Conservation (phyloP, 208 protist species). For the Leishmania tropica region DNA sequence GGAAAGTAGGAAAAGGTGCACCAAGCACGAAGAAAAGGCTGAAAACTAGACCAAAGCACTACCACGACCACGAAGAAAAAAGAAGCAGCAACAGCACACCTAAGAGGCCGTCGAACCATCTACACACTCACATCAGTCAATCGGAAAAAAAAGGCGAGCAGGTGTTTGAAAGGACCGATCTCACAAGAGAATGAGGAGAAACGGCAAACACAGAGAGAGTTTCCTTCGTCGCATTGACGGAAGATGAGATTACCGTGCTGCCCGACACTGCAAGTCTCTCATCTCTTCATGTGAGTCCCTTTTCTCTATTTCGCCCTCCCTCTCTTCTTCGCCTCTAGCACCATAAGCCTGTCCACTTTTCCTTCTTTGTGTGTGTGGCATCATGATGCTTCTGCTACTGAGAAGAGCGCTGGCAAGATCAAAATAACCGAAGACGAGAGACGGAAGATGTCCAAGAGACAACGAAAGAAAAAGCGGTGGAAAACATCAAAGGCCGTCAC, state of each 20-base stretch:
- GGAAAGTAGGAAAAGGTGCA: background rate
- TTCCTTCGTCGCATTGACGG: background rate
- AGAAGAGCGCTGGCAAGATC: background rate
- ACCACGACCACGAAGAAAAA: too few species aligned
- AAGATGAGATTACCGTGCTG: too few species aligned
- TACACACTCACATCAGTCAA: background rate
- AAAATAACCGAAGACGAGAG: background rate
- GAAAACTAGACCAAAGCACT: background rate
- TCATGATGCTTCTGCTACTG: background rate
- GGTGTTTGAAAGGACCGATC: background rate
- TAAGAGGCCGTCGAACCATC: background rate
- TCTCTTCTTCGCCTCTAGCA: background rate
- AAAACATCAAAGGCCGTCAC: background rate
- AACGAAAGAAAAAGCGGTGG: constrained; percentile 15
- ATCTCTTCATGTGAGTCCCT: background rate
- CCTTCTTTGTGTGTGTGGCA: background rate
- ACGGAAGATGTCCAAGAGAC: constrained; percentile 6
- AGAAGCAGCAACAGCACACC: background rate
- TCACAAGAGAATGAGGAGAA: background rate
- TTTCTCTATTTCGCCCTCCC: background rate
- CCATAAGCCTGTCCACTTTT: background rate
- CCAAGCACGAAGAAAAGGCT: background rate
- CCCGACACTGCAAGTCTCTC: background rate
- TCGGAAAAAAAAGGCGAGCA: background rate
- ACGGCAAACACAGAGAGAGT: background rate